Base-by-base conservation (phyloP, 1,284 basidiomycete genomes). In the Pterulicium gracile region DNA sequence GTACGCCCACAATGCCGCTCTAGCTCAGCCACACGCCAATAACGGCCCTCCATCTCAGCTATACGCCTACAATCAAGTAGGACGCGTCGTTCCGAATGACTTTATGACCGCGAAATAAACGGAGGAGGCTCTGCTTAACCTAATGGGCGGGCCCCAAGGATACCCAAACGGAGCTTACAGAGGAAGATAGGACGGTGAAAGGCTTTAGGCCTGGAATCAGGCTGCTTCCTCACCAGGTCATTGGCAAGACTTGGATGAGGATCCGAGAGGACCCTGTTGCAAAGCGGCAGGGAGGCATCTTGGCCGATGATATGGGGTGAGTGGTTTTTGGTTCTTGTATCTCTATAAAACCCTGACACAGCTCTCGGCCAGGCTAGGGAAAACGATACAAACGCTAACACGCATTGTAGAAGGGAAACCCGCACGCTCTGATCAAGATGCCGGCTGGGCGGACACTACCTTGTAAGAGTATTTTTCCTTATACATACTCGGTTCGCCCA, bases 221-320 rank as follows among this genome's bases (percentile, higher is more conserved):
- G 40, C 68, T 97, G 19, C 70, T 95, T 54, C 86, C 90, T 1
- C 93, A 97, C 63, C 93, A 98, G 57, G 72, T 95, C 12, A 66
- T 84, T 44, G 89, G 90, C 17, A 75, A 90, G 1, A 65, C 67
- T 24, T 98, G 92, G 92, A 94, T 98, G 90, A 71, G 70, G 23
- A 77, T 84, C 24, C 73, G 93, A 15, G 93, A 97, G 61, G 63
- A 71, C 51, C 47, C 60, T 3, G 66, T 70, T 3, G 82, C 80
- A 22, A 88, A 88, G 61, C 79, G 82, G 54, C 70, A 61, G 20
- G 92, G 92, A 1, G 93, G 94, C 0, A 94, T 96, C 55, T 68
- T 96, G 7, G 92, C 93, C 0, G 92, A 95, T 58, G 91, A 95
- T 60, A 92, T 91, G 83, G 84, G 88, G 83, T 83, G 54, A 45